These are phyloP conservation scores for Xanthoceras sorbifolium DNA, from an alignment of 345 rosid species.

Conservation along the genomic window DNA sequence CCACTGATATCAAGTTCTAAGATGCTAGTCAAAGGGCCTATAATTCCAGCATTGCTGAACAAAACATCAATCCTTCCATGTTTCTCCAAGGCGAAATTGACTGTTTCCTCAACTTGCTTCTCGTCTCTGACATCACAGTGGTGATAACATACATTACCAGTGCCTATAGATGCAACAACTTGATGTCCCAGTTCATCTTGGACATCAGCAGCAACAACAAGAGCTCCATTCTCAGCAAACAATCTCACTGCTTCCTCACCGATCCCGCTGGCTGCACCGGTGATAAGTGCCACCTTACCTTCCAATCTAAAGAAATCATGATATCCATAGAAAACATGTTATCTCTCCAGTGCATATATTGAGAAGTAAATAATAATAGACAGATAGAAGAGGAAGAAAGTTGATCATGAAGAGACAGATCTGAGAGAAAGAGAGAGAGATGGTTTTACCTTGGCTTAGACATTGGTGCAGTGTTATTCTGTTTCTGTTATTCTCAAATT, in stretches of 20 bases:
- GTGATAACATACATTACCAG: constrained; percentile 45
- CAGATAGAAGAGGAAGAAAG: not conserved
- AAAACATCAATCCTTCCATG: constrained; percentile 69
- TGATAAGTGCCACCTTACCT: constrained; percentile 81
- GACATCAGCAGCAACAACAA: constrained; percentile 66
- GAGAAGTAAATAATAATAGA: not conserved
- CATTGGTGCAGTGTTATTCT: constrained; percentile 27
- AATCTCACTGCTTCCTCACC: constrained; percentile 73
- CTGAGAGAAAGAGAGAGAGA: not conserved
- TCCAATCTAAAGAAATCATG: constrained; percentile 53
- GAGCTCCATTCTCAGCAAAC: constrained; percentile 68
- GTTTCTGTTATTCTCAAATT: constrained; percentile 17
- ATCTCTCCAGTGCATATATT: not conserved
- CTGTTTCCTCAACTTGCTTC: constrained; percentile 66
- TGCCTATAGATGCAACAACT: constrained; percentile 46
- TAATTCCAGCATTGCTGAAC: constrained; percentile 83
- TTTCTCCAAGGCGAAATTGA: constrained; percentile 47
- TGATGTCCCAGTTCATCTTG: constrained; percentile 66
- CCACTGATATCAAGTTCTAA: constrained; percentile 56
- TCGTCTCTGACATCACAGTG: constrained; percentile 87
- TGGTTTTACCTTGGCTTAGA: constrained; percentile 42
- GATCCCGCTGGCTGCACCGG: constrained; percentile 93
- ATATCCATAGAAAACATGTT: not conserved
- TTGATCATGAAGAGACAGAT: not conserved
- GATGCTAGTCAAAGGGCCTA: constrained; percentile 59